Percentiles rank a stretch among this genome's conserved stretches.
phyloP scores from a whole-genome alignment of 2,329 filamentous ascomycete genomes.

The Fusarium proliferatum region DNA sequence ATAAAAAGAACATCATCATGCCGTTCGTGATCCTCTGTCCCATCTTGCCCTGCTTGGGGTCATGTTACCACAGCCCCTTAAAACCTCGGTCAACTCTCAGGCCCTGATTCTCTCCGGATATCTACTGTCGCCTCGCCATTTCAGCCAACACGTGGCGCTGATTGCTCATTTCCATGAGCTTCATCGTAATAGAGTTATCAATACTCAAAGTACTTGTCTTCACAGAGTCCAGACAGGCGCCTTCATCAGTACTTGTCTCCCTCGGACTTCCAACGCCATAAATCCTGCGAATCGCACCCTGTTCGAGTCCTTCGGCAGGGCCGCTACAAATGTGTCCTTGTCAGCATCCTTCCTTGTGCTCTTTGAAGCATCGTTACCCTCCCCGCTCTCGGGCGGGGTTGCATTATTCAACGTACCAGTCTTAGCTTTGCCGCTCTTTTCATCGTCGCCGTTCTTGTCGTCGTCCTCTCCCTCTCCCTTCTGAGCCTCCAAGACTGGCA shows the following conservation, averaged over 20 bases:
- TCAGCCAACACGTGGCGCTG: background rate
- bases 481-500: constrained; percentile 69
- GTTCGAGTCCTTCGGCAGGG: constrained; percentile 57
- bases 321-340: constrained; percentile 51
- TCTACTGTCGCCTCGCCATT: constrained; percentile 6
- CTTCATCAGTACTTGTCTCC: constrained; percentile 79
- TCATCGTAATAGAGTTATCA: background rate
- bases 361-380: constrained; percentile 46
- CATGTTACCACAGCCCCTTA: constrained; percentile 24
- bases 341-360: constrained; percentile 52
- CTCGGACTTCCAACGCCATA: constrained; percentile 78
- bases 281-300: constrained; percentile 82
- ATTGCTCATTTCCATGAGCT: background rate
- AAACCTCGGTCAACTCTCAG: background rate
- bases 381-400: constrained; percentile 26
- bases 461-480: constrained; percentile 57
- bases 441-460: constrained; percentile 55
- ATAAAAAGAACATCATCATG: constrained; percentile 16
- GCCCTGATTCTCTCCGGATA: background rate
- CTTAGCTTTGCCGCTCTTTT: constrained; percentile 60
- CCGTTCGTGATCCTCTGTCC: constrained; percentile 27
- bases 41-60: background rate
- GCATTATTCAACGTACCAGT: constrained; percentile 56
- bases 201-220: background rate
- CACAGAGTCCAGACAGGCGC: constrained; percentile 76